These are phyloP conservation scores for Microdochium trichocladiopsis DNA, from an alignment of 2,329 filamentous ascomycete genomes.

Conservation along the genomic window DNA sequence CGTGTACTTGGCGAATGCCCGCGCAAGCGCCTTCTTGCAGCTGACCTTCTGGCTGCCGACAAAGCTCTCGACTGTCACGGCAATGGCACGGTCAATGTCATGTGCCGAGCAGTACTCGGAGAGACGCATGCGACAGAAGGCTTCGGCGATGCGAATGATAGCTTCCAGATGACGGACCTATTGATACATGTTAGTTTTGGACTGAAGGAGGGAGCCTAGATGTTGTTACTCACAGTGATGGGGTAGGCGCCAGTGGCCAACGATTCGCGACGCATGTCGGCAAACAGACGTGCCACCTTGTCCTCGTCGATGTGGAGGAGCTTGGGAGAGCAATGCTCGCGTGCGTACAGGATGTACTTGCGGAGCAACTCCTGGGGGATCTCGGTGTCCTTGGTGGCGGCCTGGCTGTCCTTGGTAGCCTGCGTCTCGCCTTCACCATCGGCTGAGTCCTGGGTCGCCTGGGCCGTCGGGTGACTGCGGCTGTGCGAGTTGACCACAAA, in stretches of 20 bases:
- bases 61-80: conserved; percentile 93
- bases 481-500: conserved; percentile 95
- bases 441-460: conserved; percentile 47
- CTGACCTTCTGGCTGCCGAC: conserved; percentile 95
- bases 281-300: conserved; percentile 88
- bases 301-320: conserved; percentile 97
- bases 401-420: conserved; percentile 18
- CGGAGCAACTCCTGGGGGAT: conserved; percentile 86
- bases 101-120: conserved; percentile 85
- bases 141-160: conserved; percentile 89
- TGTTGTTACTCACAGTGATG: conserved; percentile 69
- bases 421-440: conserved; percentile 54
- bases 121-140: conserved; percentile 97
- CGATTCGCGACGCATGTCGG: conserved; percentile 91
- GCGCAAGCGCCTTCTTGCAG: conserved; percentile 90
- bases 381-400: conserved; percentile 48
- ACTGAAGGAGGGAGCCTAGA: background rate
- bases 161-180: conserved; percentile 96
- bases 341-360: conserved; percentile 95
- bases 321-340: conserved; percentile 84
- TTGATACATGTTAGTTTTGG: conserved; percentile 9
- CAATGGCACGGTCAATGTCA: conserved; percentile 95
- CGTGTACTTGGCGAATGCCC: conserved; percentile 94
- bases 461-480: conserved; percentile 64
- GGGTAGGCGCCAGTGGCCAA: conserved; percentile 93